Base-by-base conservation (phyloP, 805 yeast species). In the Ogataea pignaliae region DNA sequence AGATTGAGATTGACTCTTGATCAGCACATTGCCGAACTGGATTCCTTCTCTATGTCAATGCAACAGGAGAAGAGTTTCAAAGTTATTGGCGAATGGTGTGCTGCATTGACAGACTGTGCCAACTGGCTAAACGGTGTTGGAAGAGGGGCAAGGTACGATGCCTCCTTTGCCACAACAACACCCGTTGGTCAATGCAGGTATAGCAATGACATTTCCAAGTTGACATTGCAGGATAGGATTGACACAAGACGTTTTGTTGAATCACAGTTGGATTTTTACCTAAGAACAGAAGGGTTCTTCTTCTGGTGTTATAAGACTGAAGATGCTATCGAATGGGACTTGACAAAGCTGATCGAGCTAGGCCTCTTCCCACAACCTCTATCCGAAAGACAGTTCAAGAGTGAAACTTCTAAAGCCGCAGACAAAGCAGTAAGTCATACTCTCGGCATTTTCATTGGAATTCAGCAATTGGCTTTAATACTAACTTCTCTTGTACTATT, bases 261-360 rank as follows among this genome's bases (percentile, higher is more conserved):
- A 55, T 78, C 76, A 34, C 88, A 83, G 55, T 56, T 83, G 42
- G 77, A 78, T 39, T 69, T 76, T 28, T 83, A 71, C 56, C 66
- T 65, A 16, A 49, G 54, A 41, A 57, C 64, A 1, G 55, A 59
- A n/a, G 88, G 88, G 0, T 83, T 82, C 78, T 74, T 82, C 33
- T 83, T 81, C 54, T 83, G 88, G 89, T 78, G 79, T 53, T 82
- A 73, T 66, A 82, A 81, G 57, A 81, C 87, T 0, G 89, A 83
- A 55, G 59, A 64, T 43, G 76, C 85, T 1, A 65, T 77, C 16
- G 88, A 81, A 57, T 83, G 88, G 88, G 87, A 82, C 56, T 75
- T 79, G 55, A 56, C 66, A 43, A 64, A 72, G 41, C 68, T 84
- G 52, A 71, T 76, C 9, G 60, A 70, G 15, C 56, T 68, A 30